These are phyloP conservation scores for Hymenotorrendiella dingleyae DNA, from an alignment of 2,329 filamentous ascomycete species.

Conservation along the genomic window DNA sequence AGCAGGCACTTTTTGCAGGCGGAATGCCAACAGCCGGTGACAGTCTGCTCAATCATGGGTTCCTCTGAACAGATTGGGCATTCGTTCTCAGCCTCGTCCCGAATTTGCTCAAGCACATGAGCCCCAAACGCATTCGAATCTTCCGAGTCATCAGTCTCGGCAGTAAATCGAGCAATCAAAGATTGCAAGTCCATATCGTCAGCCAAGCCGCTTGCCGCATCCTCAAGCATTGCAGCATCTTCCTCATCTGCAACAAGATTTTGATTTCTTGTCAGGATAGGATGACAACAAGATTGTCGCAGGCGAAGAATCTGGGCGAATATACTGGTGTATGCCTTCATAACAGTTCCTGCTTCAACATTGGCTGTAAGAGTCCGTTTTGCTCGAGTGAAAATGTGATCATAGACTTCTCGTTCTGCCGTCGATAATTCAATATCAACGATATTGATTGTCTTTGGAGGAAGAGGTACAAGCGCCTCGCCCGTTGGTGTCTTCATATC, in stretches of 20 bases:
- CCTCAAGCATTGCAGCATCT: slow-evolving; percentile 69
- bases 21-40: slow-evolving; percentile 96
- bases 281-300: slow-evolving; percentile 91
- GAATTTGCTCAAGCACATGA: slow-evolving; percentile 84
- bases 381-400: slow-evolving; percentile 78
- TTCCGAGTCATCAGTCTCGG: slow-evolving; percentile 54
- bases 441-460: slow-evolving; percentile 75
- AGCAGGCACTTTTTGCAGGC: slow-evolving; percentile 92
- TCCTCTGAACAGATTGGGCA: slow-evolving; percentile 95
- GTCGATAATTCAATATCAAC: slow-evolving; percentile 81
- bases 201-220: slow-evolving; percentile 72
- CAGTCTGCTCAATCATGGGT: slow-evolving; percentile 88
- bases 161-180: slow-evolving; percentile 78
- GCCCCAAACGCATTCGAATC: slow-evolving; percentile 72
- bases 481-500: slow-evolving; percentile 96
- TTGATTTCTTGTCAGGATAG: slow-evolving; percentile 79
- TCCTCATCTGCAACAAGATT: slow-evolving; percentile 82
- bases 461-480: slow-evolving; percentile 72
- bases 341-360: slow-evolving; percentile 81
- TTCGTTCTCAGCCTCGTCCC: slow-evolving; percentile 80
- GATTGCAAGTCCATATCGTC: slow-evolving; percentile 95
- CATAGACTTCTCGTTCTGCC: slow-evolving; percentile 84
- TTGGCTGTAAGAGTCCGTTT: slow-evolving; percentile 82
- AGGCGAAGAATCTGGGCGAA: slow-evolving; percentile 93
- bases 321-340: slow-evolving; percentile 95